A percentile compares a stretch with the other conserved stretches of the same genome.
phyloP scores from a whole-genome alignment of 2,329 filamentous ascomycete species.

The Aspergillus novofumigatus region DNA sequence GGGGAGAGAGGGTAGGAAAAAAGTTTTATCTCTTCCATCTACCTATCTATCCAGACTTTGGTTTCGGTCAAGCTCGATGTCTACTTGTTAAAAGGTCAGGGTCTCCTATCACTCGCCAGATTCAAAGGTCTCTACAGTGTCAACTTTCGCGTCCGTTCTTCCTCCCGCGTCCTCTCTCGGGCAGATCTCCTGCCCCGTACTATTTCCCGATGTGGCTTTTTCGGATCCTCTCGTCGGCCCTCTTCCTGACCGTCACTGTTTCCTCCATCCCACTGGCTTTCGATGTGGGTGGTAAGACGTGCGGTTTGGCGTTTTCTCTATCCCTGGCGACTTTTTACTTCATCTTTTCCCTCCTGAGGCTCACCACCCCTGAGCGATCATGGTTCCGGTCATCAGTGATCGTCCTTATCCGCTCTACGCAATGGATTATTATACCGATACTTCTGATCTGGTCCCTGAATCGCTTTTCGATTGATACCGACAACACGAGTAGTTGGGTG shows the following conservation, averaged over 20 bases:
- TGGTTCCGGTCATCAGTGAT: slow-evolving; percentile 69
- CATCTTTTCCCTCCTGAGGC: slow-evolving; percentile 73
- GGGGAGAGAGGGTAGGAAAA: not conserved
- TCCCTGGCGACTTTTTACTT: slow-evolving; percentile 88
- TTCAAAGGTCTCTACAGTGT: not conserved
- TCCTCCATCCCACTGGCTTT: slow-evolving; percentile 96
- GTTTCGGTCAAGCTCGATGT: not conserved
- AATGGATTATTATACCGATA: slow-evolving; percentile 81
- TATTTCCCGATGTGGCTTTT: slow-evolving; percentile 70
- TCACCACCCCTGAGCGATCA: slow-evolving; percentile 75
- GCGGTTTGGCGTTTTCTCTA: slow-evolving; percentile 89
- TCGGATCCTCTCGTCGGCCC: slow-evolving; percentile 70
- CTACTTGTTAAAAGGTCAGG: not conserved
- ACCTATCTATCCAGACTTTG: not conserved
- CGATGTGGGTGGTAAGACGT: slow-evolving; percentile 93
- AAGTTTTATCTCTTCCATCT: not conserved
- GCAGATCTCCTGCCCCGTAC: slow-evolving; percentile 5
- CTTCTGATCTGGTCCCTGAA: slow-evolving; percentile 94
- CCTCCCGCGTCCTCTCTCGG: not conserved
- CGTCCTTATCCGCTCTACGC: slow-evolving; percentile 66
- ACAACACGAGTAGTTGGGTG: slow-evolving; percentile 66
- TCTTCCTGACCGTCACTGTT: slow-evolving; percentile 88
- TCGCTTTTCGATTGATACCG: slow-evolving; percentile 89
- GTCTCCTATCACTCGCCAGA: not conserved
- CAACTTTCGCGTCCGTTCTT: not conserved